Evolutionary conservation across 208 protist species (phyloP), one percentile per base, ranked within the genome.

Genomic region (Borovskyia barvae): DNA sequence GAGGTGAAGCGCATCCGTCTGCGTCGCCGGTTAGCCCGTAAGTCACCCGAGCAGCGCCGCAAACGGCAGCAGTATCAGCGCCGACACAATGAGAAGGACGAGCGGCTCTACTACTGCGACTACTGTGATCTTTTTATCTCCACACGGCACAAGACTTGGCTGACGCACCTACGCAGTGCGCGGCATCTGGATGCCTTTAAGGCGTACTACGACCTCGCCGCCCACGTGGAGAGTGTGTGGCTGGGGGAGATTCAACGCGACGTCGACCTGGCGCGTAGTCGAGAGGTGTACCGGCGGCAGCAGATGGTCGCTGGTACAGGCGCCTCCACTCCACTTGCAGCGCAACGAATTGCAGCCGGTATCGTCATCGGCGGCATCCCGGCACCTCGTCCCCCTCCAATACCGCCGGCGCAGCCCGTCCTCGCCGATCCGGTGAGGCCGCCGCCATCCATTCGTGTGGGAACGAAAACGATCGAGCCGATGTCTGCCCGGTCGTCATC

Each of bases 121-220:
- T 92, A 92, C 74, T 94, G 88, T 42, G 85, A 94, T 62, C 40
- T 92, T 15, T 94, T 94, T 47, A 50, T 94, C 30, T 87, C 82
- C 46, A 76, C 69, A 1, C 62, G 66, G 14, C 69, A 54, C 8
- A 69, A 65, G 33, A 52, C 60, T 14, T 90, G 84, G 76, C 7
- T 20, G 50, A 25, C 29, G n/a, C 88, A 95, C 72, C 59, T 89
- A 29, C 14, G 47, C 36, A 77, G 82, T 12, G 50, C 60, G 12
- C 73, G 78, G 19, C 85, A 95, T 59, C 80, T 89, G 64, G 73
- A 78, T 7, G 46, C 57, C 5, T 54, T 95, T 20, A 77, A 89
- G 72, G 63, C 57, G 15, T 95, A 92, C 52, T 95, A 87, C 30
- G 8, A 46, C 39, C 61, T 92, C 33, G 74, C 80, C 5, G 74